phyloP scores from a whole-genome alignment of 306 rosid genomes.

The Sophora flavescens region DNA sequence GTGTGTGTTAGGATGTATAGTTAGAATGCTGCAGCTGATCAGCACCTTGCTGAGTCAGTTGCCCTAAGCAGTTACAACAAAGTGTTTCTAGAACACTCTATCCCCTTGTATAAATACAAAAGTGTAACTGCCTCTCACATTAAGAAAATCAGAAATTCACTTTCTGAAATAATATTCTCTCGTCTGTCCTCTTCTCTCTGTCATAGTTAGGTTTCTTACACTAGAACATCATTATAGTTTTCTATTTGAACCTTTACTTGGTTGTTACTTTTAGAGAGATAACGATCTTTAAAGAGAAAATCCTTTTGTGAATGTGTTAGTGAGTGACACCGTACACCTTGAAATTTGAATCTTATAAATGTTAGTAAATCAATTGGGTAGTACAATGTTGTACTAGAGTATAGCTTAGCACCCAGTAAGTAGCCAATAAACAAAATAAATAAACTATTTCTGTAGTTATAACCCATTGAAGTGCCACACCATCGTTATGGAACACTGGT shows the following conservation, averaged over 20 bases:
- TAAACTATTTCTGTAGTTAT: neutral
- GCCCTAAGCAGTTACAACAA: too few relatives aligned
- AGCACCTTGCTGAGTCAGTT: too few relatives aligned
- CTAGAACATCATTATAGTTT: neutral
- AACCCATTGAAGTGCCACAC: neutral
- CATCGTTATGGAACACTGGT: neutral
- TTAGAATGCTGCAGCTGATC: too few relatives aligned
- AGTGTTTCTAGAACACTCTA: too few relatives aligned
- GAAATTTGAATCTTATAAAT: neutral
- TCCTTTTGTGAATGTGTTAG: neutral
- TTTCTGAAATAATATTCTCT: too few relatives aligned
- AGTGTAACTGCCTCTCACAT: too few relatives aligned
- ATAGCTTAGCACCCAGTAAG: neutral
- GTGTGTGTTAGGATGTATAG: too few relatives aligned
- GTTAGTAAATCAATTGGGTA: neutral
- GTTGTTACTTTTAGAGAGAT: conserved; percentile 11
- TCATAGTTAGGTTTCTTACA: too few relatives aligned
- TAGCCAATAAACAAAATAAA: neutral
- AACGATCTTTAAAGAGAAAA: conserved; percentile 7
- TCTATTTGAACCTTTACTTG: neutral
- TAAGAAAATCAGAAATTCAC: too few relatives aligned
- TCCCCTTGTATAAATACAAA: too few relatives aligned
- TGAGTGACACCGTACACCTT: neutral
- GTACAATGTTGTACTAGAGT: neutral
- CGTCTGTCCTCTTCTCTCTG: too few relatives aligned